phyloP scores from a whole-genome alignment of 1,139 yeast species.

The Sugiyamaella novakii region DNA sequence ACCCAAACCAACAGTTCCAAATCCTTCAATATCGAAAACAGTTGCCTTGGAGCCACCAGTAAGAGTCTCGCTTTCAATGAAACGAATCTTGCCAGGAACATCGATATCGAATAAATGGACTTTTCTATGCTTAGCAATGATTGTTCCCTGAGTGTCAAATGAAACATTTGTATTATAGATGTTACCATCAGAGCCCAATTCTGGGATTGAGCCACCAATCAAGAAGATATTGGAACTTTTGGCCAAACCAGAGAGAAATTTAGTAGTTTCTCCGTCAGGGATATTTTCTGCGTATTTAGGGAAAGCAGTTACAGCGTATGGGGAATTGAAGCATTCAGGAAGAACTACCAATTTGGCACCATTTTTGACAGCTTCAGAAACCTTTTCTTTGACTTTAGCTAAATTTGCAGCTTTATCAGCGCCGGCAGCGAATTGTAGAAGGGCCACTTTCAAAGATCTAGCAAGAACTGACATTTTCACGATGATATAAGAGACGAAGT shows the following conservation, averaged over 20 bases:
- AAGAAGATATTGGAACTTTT: constrained; percentile 59
- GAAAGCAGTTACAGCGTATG: constrained; percentile 86
- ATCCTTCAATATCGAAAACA: constrained; percentile 65
- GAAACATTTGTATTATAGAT: constrained; percentile 82
- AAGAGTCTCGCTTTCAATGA: constrained; percentile 76
- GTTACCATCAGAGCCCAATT: constrained; percentile 57
- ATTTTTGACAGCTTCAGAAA: constrained; percentile 54
- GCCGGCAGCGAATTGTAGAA: constrained; percentile 76
- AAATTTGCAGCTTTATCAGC: constrained; percentile 67
- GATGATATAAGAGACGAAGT: too few relatives aligned
- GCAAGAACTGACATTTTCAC: constrained; percentile 28
- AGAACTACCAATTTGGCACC: constrained; percentile 59
- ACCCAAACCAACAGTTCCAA: constrained; percentile 82
- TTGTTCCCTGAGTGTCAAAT: constrained; percentile 66
- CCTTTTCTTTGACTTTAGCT: constrained; percentile 54
- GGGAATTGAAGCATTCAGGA: constrained; percentile 95
- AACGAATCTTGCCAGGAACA: constrained; percentile 84
- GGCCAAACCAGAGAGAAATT: constrained; percentile 64
- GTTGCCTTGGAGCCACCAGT: constrained; percentile 82
- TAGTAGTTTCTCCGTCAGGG: constrained; percentile 70
- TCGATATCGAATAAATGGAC: constrained; percentile 89
- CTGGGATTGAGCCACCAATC: constrained; percentile 93
- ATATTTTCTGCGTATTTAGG: constrained; percentile 77
- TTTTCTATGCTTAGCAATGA: constrained; percentile 85
- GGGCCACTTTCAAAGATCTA: constrained; percentile 60